Conservation (phyloP, 306 rosid species). For the Lagenaria siceraria region DNA sequence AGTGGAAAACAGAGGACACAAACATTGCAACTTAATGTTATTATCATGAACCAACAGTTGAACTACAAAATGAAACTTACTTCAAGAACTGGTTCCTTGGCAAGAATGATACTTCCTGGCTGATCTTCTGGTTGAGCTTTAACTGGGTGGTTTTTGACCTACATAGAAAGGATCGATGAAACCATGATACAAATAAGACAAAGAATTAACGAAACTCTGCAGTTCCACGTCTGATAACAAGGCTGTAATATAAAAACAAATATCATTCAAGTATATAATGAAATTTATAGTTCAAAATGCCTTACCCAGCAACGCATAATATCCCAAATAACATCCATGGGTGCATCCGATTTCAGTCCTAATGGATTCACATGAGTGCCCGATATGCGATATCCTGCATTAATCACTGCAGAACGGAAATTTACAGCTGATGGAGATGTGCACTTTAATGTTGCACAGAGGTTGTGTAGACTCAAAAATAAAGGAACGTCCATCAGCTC, state of each 20-base stretch:
- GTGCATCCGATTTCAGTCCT: slow-evolving; percentile 92
- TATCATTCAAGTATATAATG: not conserved
- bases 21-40: not conserved
- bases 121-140: slow-evolving; percentile 77
- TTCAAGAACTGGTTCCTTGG: slow-evolving; percentile 86
- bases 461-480: slow-evolving; percentile 86
- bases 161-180: not conserved
- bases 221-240: not conserved
- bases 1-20: not conserved
- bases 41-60: not conserved
- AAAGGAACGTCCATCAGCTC: slow-evolving; percentile 91
- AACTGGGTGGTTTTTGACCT: slow-evolving; percentile 91
- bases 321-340: slow-evolving; percentile 94
- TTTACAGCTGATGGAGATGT: slow-evolving; percentile 90
- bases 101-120: slow-evolving; percentile 78
- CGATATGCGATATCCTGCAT: slow-evolving; percentile 86
- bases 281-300: not conserved
- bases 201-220: not conserved
- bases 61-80: slow-evolving; percentile 29
- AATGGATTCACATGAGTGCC: slow-evolving; percentile 92
- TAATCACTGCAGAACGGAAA: slow-evolving; percentile 87
- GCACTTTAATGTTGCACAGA: slow-evolving; percentile 90
- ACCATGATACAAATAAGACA: not conserved
- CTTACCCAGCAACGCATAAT: slow-evolving; percentile 99
- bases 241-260: not conserved